phyloP scores from a whole-genome alignment of 2,329 filamentous ascomycete species.

The Bipolaris cookei region DNA sequence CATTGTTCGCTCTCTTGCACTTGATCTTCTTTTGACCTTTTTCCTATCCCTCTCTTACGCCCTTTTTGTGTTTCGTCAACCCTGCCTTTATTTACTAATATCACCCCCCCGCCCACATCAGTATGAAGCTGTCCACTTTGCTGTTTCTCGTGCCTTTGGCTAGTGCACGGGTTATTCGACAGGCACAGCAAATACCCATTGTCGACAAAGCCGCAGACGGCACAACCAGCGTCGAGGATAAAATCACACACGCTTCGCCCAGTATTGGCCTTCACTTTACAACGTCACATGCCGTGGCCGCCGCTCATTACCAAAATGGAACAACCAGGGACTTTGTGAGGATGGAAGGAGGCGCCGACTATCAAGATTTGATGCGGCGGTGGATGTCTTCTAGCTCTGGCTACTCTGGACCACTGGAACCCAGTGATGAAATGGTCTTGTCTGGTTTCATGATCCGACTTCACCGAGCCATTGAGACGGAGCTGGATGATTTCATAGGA shows the following conservation, averaged over 20 bases:
- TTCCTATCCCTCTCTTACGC: background rate
- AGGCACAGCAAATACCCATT: slow-evolving; percentile 15
- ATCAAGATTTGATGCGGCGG: slow-evolving; percentile 32
- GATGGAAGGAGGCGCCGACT: slow-evolving; percentile 31
- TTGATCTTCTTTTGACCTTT: background rate
- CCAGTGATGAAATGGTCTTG: slow-evolving; percentile 24
- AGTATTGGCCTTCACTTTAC: slow-evolving; percentile 39
- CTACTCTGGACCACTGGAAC: slow-evolving; percentile 16
- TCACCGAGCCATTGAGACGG: slow-evolving; percentile 22
- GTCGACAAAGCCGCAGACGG: background rate
- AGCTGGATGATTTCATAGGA: slow-evolving; percentile 18
- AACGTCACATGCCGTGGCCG: slow-evolving; percentile 33
- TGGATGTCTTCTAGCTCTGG: slow-evolving; percentile 21
- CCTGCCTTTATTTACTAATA: slow-evolving; percentile 1
- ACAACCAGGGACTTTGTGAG: slow-evolving; percentile 30
- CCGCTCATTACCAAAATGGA: slow-evolving; percentile 33
- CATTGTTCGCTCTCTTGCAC: background rate
- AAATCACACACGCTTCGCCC: slow-evolving; percentile 10
- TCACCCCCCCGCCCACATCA: background rate
- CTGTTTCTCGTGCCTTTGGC: slow-evolving; percentile 17
- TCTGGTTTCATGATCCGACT: slow-evolving; percentile 25
- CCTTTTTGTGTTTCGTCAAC: background rate
- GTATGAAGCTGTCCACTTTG: slow-evolving; percentile 15
- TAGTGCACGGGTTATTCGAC: slow-evolving; percentile 13
- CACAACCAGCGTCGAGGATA: background rate